Conservation (phyloP, 805 yeast species). For the Starmerella asiatica region DNA sequence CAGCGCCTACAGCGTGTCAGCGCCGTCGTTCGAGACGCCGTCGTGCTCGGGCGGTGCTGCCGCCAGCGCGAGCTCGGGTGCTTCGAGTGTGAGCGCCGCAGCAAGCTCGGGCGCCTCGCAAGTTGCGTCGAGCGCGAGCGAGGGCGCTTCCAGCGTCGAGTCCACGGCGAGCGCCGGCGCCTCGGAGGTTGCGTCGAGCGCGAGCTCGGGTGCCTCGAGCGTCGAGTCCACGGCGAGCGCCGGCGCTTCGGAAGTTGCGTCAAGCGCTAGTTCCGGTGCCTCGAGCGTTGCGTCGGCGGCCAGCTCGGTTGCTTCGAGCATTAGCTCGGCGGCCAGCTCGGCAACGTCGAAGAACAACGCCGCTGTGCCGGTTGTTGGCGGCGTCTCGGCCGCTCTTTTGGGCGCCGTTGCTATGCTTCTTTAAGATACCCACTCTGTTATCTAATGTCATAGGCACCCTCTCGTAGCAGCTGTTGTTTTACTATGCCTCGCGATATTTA, state of each 20-base stretch:
- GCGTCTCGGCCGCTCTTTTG: constrained; percentile 20
- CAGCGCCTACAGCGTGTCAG: constrained; percentile 13
- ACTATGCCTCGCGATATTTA: no score
- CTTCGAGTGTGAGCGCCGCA: background rate
- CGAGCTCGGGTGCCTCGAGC: constrained; percentile 4
- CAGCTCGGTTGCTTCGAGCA: constrained; percentile 9
- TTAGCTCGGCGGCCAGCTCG: constrained; percentile 9
- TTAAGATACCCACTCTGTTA: constrained; percentile 9
- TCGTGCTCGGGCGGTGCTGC: constrained; percentile 12
- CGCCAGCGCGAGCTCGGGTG: constrained; percentile 5
- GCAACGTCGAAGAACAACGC: constrained; percentile 16
- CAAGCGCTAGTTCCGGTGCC: background rate
- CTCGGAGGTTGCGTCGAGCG: constrained; percentile 6
- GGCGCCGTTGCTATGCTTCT: constrained; percentile 20
- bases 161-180: constrained; percentile 11
- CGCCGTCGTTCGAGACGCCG: constrained; percentile 12
- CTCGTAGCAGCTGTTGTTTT: no score
- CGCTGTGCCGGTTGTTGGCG: constrained; percentile 14
- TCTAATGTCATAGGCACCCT: no score
- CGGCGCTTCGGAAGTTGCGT: constrained; percentile 2
- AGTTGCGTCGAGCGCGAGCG: constrained; percentile 9
- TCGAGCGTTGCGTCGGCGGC: constrained; percentile 3
- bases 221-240: constrained; percentile 4
- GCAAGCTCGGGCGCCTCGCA: constrained; percentile 1
- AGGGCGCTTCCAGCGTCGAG: constrained; percentile 5